A percentile compares a stretch with the other conserved stretches of the same genome.
phyloP scores from a whole-genome alignment of 2,329 filamentous ascomycete species.

The Verticillium albo-atrum region DNA sequence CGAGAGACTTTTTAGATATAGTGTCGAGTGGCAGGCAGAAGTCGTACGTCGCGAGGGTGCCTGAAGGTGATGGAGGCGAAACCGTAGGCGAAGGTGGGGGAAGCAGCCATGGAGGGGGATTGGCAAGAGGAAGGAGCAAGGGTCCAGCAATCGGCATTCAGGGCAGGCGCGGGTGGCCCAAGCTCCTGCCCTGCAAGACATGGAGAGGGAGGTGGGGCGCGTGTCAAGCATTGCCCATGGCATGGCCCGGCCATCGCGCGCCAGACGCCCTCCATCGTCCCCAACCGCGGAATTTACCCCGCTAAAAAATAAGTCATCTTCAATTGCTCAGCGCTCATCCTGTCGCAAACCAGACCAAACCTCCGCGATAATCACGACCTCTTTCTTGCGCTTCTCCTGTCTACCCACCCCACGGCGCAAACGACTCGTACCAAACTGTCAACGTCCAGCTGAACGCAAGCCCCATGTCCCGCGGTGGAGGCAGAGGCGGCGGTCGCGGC shows the following conservation, averaged over 20 bases:
- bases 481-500: slow-evolving; percentile 46
- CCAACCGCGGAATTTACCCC: slow-evolving; percentile 1
- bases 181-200: neutral
- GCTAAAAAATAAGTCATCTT: slow-evolving; percentile 2
- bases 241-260: neutral
- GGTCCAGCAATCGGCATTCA: neutral
- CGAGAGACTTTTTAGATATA: neutral
- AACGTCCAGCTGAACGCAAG: neutral
- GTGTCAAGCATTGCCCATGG: neutral
- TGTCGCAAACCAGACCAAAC: neutral
- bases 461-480: slow-evolving; percentile 49
- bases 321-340: neutral
- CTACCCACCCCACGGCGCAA: neutral
- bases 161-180: neutral
- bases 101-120: neutral
- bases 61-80: neutral
- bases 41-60: neutral
- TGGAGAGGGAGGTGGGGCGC: neutral
- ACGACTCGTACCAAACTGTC: neutral
- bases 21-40: neutral
- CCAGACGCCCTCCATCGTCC: neutral
- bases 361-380: neutral
- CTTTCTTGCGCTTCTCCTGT: neutral
- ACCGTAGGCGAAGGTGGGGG: neutral
- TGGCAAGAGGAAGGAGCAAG: neutral